Percentiles rank a stretch among this genome's conserved stretches.
Conservation (phyloP, 805 yeast genomes). For the Pichia paraexigua region DNA sequence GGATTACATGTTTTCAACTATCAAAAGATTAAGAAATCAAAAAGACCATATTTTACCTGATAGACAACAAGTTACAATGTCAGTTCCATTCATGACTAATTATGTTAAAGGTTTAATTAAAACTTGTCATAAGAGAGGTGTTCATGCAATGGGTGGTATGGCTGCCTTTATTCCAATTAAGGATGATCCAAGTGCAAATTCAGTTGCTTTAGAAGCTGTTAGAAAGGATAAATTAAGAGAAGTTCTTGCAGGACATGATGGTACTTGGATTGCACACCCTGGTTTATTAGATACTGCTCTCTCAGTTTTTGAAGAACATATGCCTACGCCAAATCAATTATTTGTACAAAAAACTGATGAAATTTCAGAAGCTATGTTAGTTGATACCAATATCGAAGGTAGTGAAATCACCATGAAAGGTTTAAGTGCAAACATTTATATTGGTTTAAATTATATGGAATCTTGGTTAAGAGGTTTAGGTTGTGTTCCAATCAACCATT, state of each 20-base stretch:
- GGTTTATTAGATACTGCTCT: slow-evolving; percentile 69
- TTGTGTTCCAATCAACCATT: slow-evolving; percentile 76
- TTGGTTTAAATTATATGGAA: slow-evolving; percentile 75
- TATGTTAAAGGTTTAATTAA: slow-evolving; percentile 67
- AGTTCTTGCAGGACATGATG: slow-evolving; percentile 74
- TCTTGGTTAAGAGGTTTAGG: slow-evolving; percentile 82
- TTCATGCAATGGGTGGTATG: slow-evolving; percentile 88
- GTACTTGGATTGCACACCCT: slow-evolving; percentile 88
- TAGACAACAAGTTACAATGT: slow-evolving; percentile 72
- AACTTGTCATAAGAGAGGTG: slow-evolving; percentile 70
- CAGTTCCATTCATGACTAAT: slow-evolving; percentile 72
- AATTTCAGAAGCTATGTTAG: slow-evolving; percentile 49
- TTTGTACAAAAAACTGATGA: slow-evolving; percentile 35
- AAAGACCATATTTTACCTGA: slow-evolving; percentile 67
- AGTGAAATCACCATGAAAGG: slow-evolving; percentile 64
- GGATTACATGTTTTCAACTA: slow-evolving; percentile 80
- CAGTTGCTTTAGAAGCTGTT: slow-evolving; percentile 63
- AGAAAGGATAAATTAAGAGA: slow-evolving; percentile 70
- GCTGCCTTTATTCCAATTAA: slow-evolving; percentile 83
- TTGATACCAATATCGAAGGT: slow-evolving; percentile 54
- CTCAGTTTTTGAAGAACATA: slow-evolving; percentile 61
- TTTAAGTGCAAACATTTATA: slow-evolving; percentile 61
- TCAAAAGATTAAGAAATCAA: slow-evolving; percentile 65
- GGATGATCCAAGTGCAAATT: slow-evolving; percentile 55
- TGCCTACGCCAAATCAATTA: slow-evolving; percentile 81